Conservation (phyloP, 2,329 filamentous ascomycete genomes). For the Rutstroemia sp. region DNA sequence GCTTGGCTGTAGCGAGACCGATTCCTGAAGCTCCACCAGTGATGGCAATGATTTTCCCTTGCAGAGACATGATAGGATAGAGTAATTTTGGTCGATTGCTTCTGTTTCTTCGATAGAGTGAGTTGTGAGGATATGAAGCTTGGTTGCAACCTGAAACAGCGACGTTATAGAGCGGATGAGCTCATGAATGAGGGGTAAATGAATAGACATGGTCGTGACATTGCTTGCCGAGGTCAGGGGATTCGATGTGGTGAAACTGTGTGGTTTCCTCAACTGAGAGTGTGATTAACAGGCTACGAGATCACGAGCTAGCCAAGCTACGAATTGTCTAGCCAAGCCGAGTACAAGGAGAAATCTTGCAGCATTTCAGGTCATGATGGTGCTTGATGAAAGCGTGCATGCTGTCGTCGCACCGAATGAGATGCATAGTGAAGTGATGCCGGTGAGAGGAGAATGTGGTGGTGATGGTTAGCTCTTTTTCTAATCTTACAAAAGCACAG, state of each 20-base stretch:
- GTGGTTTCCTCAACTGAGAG: background rate
- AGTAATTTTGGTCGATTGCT: background rate
- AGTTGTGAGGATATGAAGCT: background rate
- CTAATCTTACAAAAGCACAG: background rate
- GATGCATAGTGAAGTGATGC: background rate
- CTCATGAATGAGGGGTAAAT: background rate
- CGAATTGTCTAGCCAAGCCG: background rate
- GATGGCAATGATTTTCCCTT: slow-evolving; percentile 59
- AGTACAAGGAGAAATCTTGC: background rate
- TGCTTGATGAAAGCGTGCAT: background rate
- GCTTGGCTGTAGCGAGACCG: slow-evolving; percentile 63
- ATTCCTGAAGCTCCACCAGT: slow-evolving; percentile 73
- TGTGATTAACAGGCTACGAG: background rate
- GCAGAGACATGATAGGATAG: slow-evolving; percentile 17
- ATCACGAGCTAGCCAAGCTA: background rate
- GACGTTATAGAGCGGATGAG: background rate
- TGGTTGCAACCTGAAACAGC: background rate
- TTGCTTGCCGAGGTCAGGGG: background rate
- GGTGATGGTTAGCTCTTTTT: background rate
- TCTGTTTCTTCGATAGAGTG: background rate
- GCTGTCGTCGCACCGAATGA: background rate
- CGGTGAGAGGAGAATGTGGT: background rate
- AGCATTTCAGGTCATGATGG: background rate
- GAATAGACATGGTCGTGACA: background rate
- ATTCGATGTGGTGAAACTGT: background rate